Evolutionary conservation across 768 basidiomycete genomes (phyloP), one percentile per base, ranked within the genome.

Genomic region (Paxillus ammoniavirescens): DNA sequence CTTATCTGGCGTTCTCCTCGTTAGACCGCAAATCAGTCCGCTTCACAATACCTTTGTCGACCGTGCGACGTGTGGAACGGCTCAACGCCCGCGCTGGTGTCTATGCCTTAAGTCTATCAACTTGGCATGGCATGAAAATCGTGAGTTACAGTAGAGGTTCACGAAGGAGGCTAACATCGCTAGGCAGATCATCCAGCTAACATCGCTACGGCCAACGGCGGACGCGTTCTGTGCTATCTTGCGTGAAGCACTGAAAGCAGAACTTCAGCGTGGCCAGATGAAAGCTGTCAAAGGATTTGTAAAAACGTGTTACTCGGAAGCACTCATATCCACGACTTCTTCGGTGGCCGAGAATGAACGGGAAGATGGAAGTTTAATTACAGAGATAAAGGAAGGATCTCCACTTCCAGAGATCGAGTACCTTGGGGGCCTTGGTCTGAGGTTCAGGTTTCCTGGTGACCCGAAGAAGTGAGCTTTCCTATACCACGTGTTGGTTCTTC

Each of bases 111-210:
- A 94, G 93, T 62, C 74, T 98, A 17, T 81, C 86, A n/a, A 83
- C 91, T 48, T 98, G 94, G 91, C 93, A 98, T 68, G 87, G 91
- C 35, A 82, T 91, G 76, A 89, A 96, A 75, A 89, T 98, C 61
- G 95, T 96, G 62, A 51, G 69, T 58, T 18, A 21, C 53, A 31
- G 23, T 46, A 31, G 6, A 21, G 35, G 15, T 42, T 38, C 42
- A 35, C 38, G 49, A 56, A 53, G 33, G 53, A 45, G 21, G 40
- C 31, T 56, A 15, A 52, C 50, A 52, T 42, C 43, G 31, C 8
- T 43, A 7, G 46, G n/a, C 52, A 91, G 89, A 82, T 96, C 58
- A 83, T 98, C 2, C 97, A 98, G 74, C 75, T 99, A 49, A 98
- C 96, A 0, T 92, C 93, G 1, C 79, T 98, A 23, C 81, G 94